Evolutionary conservation across 768 basidiomycete species (phyloP), one percentile per base, ranked within the genome.

Genomic region (Tylopilus sp.): DNA sequence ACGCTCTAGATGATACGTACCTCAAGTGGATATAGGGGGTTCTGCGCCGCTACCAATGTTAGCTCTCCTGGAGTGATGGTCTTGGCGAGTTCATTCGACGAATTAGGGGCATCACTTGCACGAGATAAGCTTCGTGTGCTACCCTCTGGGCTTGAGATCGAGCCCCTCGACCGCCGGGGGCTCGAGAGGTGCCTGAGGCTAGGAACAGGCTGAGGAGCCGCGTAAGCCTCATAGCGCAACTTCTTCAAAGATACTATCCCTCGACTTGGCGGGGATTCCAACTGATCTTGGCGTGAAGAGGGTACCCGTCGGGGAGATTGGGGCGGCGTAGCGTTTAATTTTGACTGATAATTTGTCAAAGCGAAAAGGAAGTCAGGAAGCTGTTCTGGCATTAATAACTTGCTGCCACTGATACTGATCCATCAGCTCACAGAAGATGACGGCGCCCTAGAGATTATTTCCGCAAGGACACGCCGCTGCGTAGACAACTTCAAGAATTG

Each of bases 141-240:
- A 49, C 56, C 68, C 40, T 65, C 66, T 42, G 65, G 59, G 57
- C 77, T 74, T 17, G 74, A 72, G 42, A 59, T 52, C 3, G 76
- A 75, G 53, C 72, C 72, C 48, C 67, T 65, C 56, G 52, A 55
- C 66, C 50, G 67, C 44, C 59, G 58, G 38, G 63, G 61, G 51
- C 71, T 72, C 28, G 71, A 55, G 19, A 63, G 57, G 19, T 67
- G 63, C 42, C 75, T 70, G 14, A 81, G 68, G 34, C 80, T 76
- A n/a, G 75, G 72, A 12, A 75, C 69, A 16, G 76, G 74, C 50
- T 73, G 76, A 22, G 88, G 87, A 2, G 81, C 62, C 22, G 83
- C 87, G 63, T 90, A 90, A 28, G 87, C 84, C 14, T 78, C 73
- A 60, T 91, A 91, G 60, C 85, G 79, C 47, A 91, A 72, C 63